Conservation (phyloP, 805 yeast genomes). For the Candida insectalens region DNA sequence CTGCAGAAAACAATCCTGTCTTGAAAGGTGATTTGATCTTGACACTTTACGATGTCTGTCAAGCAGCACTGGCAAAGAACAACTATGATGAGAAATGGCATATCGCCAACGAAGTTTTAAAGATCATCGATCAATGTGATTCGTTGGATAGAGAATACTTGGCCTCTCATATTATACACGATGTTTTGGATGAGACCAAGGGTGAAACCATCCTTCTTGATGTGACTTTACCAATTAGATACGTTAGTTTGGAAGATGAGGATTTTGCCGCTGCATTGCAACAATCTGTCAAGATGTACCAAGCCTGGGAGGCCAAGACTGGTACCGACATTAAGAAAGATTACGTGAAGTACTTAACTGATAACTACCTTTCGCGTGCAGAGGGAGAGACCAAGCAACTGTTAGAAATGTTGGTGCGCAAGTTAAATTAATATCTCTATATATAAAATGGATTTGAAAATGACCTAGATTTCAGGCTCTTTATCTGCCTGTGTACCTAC, state of each 20-base stretch:
- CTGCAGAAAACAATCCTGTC: constrained; percentile 76
- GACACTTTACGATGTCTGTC: constrained; percentile 59
- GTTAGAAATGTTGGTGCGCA: constrained; percentile 16
- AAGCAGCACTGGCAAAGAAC: constrained; percentile 33
- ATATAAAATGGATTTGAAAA: too few species aligned
- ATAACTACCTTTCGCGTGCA: constrained; percentile 12
- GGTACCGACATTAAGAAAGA: constrained; percentile 22
- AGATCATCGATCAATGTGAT: constrained; percentile 57
- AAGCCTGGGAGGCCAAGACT: constrained; percentile 39
- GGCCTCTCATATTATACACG: constrained; percentile 51
- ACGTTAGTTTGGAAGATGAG: constrained; percentile 27
- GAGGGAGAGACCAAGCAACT: constrained; percentile 15
- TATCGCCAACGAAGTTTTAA: constrained; percentile 33
- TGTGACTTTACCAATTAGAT: constrained; percentile 60
- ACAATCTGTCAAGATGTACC: constrained; percentile 59
- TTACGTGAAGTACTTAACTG: constrained; percentile 24
- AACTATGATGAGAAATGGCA: constrained; percentile 31
- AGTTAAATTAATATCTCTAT: constrained; percentile 12
- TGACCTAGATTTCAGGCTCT: background rate
- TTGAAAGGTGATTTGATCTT: constrained; percentile 64
- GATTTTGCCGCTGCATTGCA: constrained; percentile 53
- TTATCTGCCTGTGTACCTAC: too few species aligned
- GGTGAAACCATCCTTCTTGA: constrained; percentile 37
- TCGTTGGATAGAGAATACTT: constrained; percentile 63
- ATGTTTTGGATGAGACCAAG: constrained; percentile 33